A percentile compares a stretch with the other conserved stretches of the same genome.
Conservation (phyloP, 176 grass and related monocot genomes). For the Oryza australiensis region DNA sequence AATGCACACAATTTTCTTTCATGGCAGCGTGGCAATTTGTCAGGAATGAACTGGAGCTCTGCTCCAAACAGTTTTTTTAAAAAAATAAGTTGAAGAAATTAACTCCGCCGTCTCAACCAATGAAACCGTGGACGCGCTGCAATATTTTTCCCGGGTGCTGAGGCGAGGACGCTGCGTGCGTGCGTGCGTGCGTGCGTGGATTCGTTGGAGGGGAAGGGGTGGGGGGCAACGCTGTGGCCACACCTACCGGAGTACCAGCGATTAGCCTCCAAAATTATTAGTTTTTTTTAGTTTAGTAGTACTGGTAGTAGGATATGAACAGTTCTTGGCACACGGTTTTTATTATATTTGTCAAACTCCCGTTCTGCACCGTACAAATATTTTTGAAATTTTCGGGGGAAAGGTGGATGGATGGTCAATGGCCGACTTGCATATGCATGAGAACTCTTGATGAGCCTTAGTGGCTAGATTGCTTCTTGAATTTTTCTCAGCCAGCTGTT, state of each 20-base stretch:
- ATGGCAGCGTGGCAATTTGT: background rate
- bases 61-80: too few species aligned
- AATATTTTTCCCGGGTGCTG: background rate
- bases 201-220: conserved; percentile 21
- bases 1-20: background rate
- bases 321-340: conserved; percentile 3
- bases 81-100: background rate
- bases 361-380: background rate
- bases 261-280: conserved; percentile 8
- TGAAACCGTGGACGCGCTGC: conserved; percentile 32
- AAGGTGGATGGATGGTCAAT: background rate
- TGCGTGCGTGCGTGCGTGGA: conserved; percentile 18
- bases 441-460: background rate
- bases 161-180: conserved; percentile 1
- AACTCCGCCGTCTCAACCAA: conserved; percentile 19
- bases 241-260: background rate
- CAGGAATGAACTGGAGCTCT: background rate
- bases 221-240: conserved; percentile 35
- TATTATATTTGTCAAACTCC: background rate
- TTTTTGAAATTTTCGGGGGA: too few species aligned
- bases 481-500: background rate
- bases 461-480: background rate
- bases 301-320: background rate
- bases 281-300: background rate
- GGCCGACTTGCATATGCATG: background rate